Percentiles rank a stretch among this genome's conserved stretches.
phyloP scores from a whole-genome alignment of 345 rosid genomes.

The Arabidopsis arenosa region DNA sequence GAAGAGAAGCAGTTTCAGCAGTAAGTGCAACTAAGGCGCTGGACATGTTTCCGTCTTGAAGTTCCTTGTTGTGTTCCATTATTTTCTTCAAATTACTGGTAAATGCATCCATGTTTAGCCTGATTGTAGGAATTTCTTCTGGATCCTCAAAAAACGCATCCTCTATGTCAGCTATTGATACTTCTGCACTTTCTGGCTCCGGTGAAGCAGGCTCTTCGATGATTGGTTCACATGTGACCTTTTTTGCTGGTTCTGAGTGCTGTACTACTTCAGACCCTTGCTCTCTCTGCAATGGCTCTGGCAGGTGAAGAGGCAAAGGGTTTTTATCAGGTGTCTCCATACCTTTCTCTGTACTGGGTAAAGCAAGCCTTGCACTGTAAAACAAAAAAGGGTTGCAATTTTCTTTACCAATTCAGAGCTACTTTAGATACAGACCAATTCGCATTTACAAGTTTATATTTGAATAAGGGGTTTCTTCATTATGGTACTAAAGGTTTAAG shows the following conservation, averaged over 20 bases:
- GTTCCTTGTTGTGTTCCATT: conserved; percentile 69
- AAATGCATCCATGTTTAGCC: conserved; percentile 70
- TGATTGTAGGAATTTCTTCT: conserved; percentile 83
- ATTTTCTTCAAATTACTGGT: conserved; percentile 67
- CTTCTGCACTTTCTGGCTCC: conserved; percentile 56
- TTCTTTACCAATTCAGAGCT: conserved; percentile 10
- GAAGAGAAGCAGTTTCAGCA: conserved; percentile 79
- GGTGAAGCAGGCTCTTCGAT: conserved; percentile 92
- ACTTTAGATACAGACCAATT: neutral
- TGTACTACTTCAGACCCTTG: conserved; percentile 43
- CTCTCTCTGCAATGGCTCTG: conserved; percentile 48
- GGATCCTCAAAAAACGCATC: conserved; percentile 67
- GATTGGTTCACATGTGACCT: conserved; percentile 60
- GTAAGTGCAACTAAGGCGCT: conserved; percentile 82
- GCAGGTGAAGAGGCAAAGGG: conserved; percentile 57
- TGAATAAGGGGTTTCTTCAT: neutral
- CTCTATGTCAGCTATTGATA: conserved; percentile 66
- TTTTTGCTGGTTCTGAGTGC: conserved; percentile 42
- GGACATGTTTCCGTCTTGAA: conserved; percentile 73
- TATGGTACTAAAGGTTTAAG: conserved; percentile 4
- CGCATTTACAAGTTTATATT: neutral
- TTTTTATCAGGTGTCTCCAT: conserved; percentile 47
- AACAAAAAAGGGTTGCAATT: conserved; percentile 4
- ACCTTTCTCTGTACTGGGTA: conserved; percentile 70
- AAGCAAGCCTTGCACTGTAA: conserved; percentile 86